phyloP scores from a whole-genome alignment of 768 basidiomycete species.

The Mycena capillaripes region DNA sequence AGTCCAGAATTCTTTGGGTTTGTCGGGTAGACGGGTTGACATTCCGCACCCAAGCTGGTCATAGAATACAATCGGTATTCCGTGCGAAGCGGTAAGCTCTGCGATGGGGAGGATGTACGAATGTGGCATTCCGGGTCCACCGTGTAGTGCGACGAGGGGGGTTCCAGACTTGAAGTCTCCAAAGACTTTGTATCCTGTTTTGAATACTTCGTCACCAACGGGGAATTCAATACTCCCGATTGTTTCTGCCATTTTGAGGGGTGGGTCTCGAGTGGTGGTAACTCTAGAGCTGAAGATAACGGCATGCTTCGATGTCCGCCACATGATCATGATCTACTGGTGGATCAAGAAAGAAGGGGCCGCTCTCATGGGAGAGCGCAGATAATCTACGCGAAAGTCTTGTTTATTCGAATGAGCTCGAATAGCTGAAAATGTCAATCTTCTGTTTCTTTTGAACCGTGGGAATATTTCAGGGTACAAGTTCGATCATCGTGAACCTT shows the following conservation, averaged over 20 bases:
- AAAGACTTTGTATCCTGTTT: slow-evolving; percentile 60
- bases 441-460: not conserved
- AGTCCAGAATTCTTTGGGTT: slow-evolving; percentile 61
- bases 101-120: slow-evolving; percentile 27
- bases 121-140: slow-evolving; percentile 55
- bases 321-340: too few species aligned
- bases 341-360: too few species aligned
- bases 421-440: too few species aligned
- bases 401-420: too few species aligned
- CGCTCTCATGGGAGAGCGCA: too few species aligned
- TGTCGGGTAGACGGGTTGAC: slow-evolving; percentile 64
- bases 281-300: too few species aligned
- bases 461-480: not conserved
- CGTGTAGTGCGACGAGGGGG: slow-evolving; percentile 61
- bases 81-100: slow-evolving; percentile 32
- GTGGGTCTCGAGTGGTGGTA: too few species aligned
- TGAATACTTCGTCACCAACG: slow-evolving; percentile 41
- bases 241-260: not conserved
- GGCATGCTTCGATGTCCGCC: too few species aligned
- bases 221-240: slow-evolving; percentile 36
- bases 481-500: too few species aligned
- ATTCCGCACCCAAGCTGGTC: slow-evolving; percentile 65
- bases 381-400: too few species aligned
- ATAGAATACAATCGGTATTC: slow-evolving; percentile 62
- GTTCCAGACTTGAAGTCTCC: slow-evolving; percentile 52